Evolutionary conservation across 306 rosid species (phyloP).

Genomic region (Arachis hypogaea): DNA sequence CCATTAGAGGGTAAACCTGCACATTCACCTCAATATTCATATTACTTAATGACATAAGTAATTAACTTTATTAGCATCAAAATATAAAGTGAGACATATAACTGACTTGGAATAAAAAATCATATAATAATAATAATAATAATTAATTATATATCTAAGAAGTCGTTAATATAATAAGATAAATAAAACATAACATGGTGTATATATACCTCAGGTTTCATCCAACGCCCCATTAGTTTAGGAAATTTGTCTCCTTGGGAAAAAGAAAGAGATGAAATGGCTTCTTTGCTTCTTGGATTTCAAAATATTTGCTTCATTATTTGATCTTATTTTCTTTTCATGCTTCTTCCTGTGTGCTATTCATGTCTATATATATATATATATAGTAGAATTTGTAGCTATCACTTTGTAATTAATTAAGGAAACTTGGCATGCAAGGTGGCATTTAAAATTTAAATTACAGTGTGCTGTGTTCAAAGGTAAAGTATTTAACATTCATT

Average conservation of each 20-base stretch:
- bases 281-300: slow-evolving; percentile 10
- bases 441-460: neutral
- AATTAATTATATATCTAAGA: no score
- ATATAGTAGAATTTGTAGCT: neutral
- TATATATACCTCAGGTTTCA: slow-evolving; percentile 75
- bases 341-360: slow-evolving; percentile 33
- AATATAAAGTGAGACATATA: no score
- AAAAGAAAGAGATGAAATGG: neutral
- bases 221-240: slow-evolving; percentile 81
- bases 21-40: neutral
- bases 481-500: slow-evolving; percentile 35
- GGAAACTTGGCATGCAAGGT: neutral
- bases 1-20: slow-evolving; percentile 83
- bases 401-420: no score
- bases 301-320: neutral
- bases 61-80: no score
- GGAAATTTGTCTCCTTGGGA: slow-evolving; percentile 14
- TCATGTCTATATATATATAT: slow-evolving; percentile 37
- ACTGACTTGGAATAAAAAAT: no score
- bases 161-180: no score
- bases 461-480: slow-evolving; percentile 52
- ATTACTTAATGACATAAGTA: neutral
- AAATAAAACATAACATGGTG: no score
- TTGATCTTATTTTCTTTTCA: slow-evolving; percentile 14
- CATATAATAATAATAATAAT: no score